Conservation (phyloP, 345 rosid genomes). For the Arabidopsis suecica region DNA sequence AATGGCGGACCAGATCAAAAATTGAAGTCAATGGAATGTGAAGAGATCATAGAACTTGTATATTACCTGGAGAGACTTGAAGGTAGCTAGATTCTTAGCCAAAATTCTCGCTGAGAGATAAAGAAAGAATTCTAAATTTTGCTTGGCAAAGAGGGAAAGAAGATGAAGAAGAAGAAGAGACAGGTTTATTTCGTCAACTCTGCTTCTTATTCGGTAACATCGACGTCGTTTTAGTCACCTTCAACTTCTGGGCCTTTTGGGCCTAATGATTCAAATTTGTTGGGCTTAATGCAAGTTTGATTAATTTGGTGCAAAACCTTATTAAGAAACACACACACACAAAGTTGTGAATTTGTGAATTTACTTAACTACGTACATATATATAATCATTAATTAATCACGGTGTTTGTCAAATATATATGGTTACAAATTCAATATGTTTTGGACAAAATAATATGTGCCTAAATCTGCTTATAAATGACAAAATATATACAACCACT, state of each 20-base stretch:
- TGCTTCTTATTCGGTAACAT: too few species aligned
- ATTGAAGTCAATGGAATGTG: background rate
- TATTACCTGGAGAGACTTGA: conserved; percentile 8
- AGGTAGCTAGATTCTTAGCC: background rate
- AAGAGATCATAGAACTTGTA: background rate
- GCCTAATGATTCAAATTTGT: background rate
- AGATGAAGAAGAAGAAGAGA: background rate
- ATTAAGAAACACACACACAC: too few species aligned
- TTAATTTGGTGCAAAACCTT: background rate
- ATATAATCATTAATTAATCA: too few species aligned
- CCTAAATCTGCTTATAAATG: background rate
- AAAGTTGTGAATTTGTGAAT: too few species aligned
- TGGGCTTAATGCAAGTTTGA: background rate
- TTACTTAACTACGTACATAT: too few species aligned
- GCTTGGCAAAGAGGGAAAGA: conserved; percentile 31
- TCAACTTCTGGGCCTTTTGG: background rate
- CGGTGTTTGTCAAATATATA: too few species aligned
- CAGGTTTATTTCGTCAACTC: too few species aligned
- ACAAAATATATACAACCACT: background rate
- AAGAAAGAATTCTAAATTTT: background rate
- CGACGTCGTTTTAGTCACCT: background rate
- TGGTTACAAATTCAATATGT: too few species aligned
- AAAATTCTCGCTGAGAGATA: background rate
- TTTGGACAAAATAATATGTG: background rate
- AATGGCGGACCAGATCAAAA: background rate